Evolutionary conservation across 2,329 filamentous ascomycete genomes (phyloP).

Genomic region (Penicillium verrucosum): DNA sequence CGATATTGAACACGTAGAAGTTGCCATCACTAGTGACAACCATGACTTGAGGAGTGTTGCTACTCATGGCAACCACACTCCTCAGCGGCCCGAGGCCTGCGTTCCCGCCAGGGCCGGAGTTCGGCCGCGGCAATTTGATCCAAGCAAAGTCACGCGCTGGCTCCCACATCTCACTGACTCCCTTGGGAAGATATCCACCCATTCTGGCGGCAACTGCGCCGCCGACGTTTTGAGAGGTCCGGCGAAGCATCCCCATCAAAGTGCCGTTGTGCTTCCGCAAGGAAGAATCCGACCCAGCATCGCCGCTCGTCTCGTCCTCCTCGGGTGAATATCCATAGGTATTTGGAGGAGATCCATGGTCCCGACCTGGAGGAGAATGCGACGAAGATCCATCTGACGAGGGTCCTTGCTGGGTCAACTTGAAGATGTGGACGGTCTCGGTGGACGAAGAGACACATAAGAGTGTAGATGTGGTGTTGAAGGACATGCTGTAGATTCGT

Average conservation of each 20-base stretch:
- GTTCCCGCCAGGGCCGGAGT: constrained; percentile 36
- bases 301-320: constrained; percentile 31
- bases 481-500: constrained; percentile 97
- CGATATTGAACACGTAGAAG: constrained; percentile 93
- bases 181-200: constrained; percentile 86
- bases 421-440: constrained; percentile 96
- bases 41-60: constrained; percentile 93
- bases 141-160: constrained; percentile 92
- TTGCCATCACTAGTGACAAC: constrained; percentile 93
- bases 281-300: constrained; percentile 34
- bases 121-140: constrained; percentile 77
- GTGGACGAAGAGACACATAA: constrained; percentile 94
- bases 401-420: constrained; percentile 54
- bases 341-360: constrained; percentile 26
- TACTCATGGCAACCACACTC: constrained; percentile 97
- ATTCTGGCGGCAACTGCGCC: constrained; percentile 84
- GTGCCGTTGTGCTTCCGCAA: constrained; percentile 63
- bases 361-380: constrained; percentile 25
- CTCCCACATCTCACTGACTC: constrained; percentile 97
- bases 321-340: constrained; percentile 29
- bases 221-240: constrained; percentile 90
- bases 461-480: constrained; percentile 89
- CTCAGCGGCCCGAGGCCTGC: constrained; percentile 59
- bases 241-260: constrained; percentile 84
- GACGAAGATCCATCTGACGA: constrained; percentile 28